Conservation (phyloP, 345 rosid species). For the Lumnitzera racemosa region DNA sequence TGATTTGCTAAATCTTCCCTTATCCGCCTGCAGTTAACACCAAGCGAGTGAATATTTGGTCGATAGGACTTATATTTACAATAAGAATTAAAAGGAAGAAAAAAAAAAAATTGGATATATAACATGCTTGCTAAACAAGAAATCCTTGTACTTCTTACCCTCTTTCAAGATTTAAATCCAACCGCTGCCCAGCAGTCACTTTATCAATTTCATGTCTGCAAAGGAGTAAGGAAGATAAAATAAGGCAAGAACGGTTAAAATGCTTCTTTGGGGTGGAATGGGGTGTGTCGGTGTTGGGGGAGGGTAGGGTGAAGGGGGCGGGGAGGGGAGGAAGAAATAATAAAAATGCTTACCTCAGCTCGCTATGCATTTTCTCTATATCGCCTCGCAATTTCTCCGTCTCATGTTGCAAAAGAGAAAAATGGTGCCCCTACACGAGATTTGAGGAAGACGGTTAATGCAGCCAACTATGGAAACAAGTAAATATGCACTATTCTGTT, state of each 20-base stretch:
- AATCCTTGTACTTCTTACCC: conserved; percentile 37
- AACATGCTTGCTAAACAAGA: background rate
- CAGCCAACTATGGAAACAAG: no score
- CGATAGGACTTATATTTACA: no score
- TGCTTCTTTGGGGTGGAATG: no score
- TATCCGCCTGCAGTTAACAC: conserved; percentile 44
- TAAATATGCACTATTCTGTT: no score
- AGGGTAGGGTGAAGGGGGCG: no score
- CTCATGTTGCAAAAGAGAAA: conserved; percentile 74
- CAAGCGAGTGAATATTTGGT: no score
- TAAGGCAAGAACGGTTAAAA: no score
- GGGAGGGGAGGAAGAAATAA: no score
- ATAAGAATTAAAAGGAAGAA: background rate
- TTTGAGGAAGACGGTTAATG: conserved; percentile 1
- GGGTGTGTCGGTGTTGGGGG: no score
- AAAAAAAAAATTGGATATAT: background rate
- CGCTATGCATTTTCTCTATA: conserved; percentile 70
- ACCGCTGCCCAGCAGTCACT: conserved; percentile 78
- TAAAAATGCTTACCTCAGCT: conserved; percentile 44
- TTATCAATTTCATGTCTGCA: conserved; percentile 85
- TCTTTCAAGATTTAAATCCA: conserved; percentile 91
- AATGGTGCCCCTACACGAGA: conserved; percentile 64
- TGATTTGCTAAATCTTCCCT: conserved; percentile 75
- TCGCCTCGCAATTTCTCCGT: conserved; percentile 69
- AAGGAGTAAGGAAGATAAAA: background rate